Evolutionary conservation across 495 filamentous ascomycete genomes (phyloP).

Genomic region (Aspergillus homomorphus): DNA sequence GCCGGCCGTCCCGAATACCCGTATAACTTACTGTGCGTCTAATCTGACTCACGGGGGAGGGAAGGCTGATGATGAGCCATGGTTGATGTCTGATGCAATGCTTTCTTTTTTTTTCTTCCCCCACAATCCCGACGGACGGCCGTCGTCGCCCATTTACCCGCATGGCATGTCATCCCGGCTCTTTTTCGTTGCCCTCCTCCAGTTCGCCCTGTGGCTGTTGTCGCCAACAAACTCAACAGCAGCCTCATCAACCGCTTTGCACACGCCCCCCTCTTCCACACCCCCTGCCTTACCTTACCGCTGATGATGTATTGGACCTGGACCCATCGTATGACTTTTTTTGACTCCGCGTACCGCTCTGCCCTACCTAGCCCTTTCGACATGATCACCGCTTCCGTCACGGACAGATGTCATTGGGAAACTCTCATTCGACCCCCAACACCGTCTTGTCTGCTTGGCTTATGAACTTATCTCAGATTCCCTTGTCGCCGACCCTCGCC

Average conservation of each 20-base stretch:
- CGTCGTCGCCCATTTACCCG: conserved; percentile 4
- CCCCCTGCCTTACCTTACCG: conserved; percentile 6
- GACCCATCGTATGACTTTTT: conserved; percentile 26
- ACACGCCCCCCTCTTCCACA: background rate
- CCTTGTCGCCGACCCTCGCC: conserved; percentile 16
- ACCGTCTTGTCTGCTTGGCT: conserved; percentile 4
- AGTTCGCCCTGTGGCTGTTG: conserved; percentile 13
- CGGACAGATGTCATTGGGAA: conserved; percentile 1
- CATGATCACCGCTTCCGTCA: conserved; percentile 16
- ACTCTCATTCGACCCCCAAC: conserved; percentile 17
- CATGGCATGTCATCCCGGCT: conserved; percentile 20
- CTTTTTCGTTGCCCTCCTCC: conserved; percentile 22
- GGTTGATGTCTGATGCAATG: conserved; percentile 1
- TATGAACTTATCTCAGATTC: conserved; percentile 4
- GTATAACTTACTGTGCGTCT: too few species aligned
- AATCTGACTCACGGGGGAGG: conserved; percentile 17
- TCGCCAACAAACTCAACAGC: background rate
- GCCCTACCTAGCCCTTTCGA: background rate
- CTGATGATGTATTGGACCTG: conserved; percentile 26
- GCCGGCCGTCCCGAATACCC: too few species aligned
- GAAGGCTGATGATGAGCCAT: conserved; percentile 8
- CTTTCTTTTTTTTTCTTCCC: conserved; percentile 12
- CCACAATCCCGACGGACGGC: conserved; percentile 15
- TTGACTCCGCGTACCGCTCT: conserved; percentile 13
- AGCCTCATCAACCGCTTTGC: background rate